Evolutionary conservation across 805 yeast species (phyloP), one percentile per base, ranked within the genome.

Genomic region (Candida insectalens): DNA sequence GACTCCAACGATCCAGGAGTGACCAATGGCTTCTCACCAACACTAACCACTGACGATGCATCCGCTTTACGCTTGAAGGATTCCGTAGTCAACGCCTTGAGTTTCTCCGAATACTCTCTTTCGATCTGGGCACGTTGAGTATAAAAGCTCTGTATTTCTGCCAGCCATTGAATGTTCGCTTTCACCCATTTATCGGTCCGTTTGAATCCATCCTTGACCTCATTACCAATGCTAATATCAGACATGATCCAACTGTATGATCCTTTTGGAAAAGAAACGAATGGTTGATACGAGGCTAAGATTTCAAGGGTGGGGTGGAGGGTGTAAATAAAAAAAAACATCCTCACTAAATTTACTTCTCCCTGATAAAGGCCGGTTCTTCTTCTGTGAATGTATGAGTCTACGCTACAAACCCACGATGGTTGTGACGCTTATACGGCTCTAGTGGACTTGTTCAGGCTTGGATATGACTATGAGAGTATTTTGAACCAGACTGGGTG

Each of bases 1-100:
- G 83, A 70, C 51, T 92, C 97, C 32, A 89, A 63, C 0, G 96
- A 85, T 0, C 99, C 98, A 0, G 98, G 97, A 0, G 99, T 92
- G 28, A 83, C 71, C 27, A 76, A 70, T 0, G 99, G 98, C 13
- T 72, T 71, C 39, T 84, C 95, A 18, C 99, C 99, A 2, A 92
- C 98, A 29, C 88, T 74, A 19, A 92, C 57, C 10, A 60, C 53
- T 0, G 89, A 72, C 8, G 84, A 65, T 13, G 66, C 57, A 42
- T 74, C 74, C 31, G 94, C 80, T 52, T 88, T 87, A 55, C 74
- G 80, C 38, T 76, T 78, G 45, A 84, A 76, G 41, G 76, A 82
- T 39, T 77, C 83, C 33, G 74, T 59, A 29, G 84, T 67, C 38
- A 92, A 57, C 7, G 69, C 68, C 34, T 71, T 65, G 36, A 92